Base-by-base conservation (phyloP, 2,329 filamentous ascomycete species). In the Thermothelomyces thermophilus region DNA sequence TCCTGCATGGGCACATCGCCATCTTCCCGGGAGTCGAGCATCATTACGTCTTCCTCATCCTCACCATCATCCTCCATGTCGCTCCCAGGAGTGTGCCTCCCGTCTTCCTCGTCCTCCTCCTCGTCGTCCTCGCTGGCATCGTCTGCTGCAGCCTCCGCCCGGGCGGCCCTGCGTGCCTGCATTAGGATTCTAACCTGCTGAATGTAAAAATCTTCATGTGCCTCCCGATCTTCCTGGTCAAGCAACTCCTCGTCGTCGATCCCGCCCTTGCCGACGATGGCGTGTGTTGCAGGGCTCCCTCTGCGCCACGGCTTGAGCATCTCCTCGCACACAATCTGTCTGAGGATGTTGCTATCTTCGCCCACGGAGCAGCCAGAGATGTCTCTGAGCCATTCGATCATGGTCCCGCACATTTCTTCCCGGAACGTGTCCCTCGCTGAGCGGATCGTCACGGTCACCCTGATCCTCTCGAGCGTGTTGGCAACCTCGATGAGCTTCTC, bases 341-440 rank as follows among this genome's bases (percentile, higher is more conserved):
- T 80, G 37, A 98, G 73, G 16, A 97, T 82, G 52, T 87, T 76
- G 54, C 83, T 80, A 62, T 98, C 89, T 28, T 81, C 74, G 1
- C 88, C 89, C 41, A 95, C 86, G 46, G 82, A 86, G 67, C 90
- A 96, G 26, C 90, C 90, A 7, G 90, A 81, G 61, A 98, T 94
- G 66, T 98, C 94, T 46, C 84, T 79, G 17, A 98, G 77, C 94
- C 94, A 98, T 61, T 96, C 90, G 47, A 98, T 86, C 54, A 98
- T 91, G 14, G 90, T 89, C n/a, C 87, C 90, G 61, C 90, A 96
- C 94, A 98, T 98, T 65, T 97, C 87, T 65, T 98, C 93, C 52
- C 93, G 80, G 70, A 97, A 98, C 0, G 90, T 97, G 68, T 98
- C 93, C 59, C 94, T 80, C 5, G 93, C 83, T 9, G 91, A 95